A percentile compares a stretch with the other conserved stretches of the same genome.
Evolutionary conservation across 192 early-diverging fungal genomes (phyloP).

Genomic region (Coemansia sp.): DNA sequence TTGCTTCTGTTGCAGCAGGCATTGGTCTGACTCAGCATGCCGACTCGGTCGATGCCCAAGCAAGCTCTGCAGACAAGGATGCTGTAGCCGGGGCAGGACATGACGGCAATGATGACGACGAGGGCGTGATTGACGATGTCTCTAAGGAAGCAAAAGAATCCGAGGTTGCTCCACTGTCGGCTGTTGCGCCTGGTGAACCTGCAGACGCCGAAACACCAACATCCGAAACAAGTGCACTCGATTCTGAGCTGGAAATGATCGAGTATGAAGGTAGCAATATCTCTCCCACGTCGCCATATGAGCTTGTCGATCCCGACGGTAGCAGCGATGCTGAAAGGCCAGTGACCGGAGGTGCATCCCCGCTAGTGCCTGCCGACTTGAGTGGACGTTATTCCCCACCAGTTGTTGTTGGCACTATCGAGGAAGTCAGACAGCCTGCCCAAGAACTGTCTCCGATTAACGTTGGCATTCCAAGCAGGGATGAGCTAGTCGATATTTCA

Average conservation of each 20-base stretch:
- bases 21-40: background rate
- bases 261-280: conserved; percentile 15
- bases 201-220: background rate
- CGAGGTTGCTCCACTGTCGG: background rate
- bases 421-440: conserved; percentile 8
- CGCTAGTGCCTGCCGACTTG: conserved; percentile 9
- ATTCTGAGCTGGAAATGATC: conserved; percentile 18
- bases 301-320: conserved; percentile 15
- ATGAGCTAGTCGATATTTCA: background rate
- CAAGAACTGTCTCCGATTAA: background rate
- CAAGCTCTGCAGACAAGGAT: background rate
- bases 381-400: conserved; percentile 23
- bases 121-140: background rate
- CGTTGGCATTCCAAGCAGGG: conserved; percentile 1
- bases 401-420: conserved; percentile 45
- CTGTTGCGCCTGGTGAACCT: background rate
- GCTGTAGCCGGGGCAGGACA: background rate
- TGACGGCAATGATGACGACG: background rate
- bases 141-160: background rate
- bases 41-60: background rate
- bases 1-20: background rate
- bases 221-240: conserved; percentile 1
- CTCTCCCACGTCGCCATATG: conserved; percentile 22
- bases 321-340: background rate
- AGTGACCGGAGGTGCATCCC: conserved; percentile 5